A percentile compares a stretch with the other conserved stretches of the same genome.
phyloP scores from a whole-genome alignment of 192 early-diverging fungal genomes.

The Umbelopsis ramanniana region DNA sequence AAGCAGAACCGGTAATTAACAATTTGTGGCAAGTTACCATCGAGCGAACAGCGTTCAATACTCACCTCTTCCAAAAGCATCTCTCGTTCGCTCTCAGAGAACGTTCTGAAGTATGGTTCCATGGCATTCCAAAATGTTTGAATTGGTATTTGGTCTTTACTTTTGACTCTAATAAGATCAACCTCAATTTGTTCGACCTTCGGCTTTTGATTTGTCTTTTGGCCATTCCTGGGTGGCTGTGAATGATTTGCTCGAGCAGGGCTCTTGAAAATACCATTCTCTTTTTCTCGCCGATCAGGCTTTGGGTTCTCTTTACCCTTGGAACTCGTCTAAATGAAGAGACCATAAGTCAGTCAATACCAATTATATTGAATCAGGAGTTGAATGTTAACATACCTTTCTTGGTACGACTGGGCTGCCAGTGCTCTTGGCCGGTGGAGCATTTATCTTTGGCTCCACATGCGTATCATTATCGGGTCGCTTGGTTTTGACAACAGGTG shows the following conservation, averaged over 20 bases:
- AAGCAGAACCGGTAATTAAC: neutral
- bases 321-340: neutral
- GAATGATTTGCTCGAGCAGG: neutral
- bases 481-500: neutral
- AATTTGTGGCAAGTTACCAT: neutral
- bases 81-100: conserved; percentile 80
- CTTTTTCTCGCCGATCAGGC: neutral
- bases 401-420: neutral
- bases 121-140: conserved; percentile 78
- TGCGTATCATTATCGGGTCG: neutral
- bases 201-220: conserved; percentile 8
- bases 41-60: conserved; percentile 44
- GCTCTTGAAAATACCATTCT: neutral
- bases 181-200: conserved; percentile 9
- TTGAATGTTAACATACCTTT: neutral
- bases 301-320: neutral
- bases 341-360: neutral
- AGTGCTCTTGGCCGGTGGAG: neutral
- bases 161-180: conserved; percentile 39
- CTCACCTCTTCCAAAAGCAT: conserved; percentile 66
- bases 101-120: conserved; percentile 83
- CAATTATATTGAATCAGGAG: neutral
- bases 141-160: conserved; percentile 78
- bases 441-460: neutral
- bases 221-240: neutral